Base-by-base conservation (phyloP, 2,329 filamentous ascomycete genomes). In the Fusarium circinatum region DNA sequence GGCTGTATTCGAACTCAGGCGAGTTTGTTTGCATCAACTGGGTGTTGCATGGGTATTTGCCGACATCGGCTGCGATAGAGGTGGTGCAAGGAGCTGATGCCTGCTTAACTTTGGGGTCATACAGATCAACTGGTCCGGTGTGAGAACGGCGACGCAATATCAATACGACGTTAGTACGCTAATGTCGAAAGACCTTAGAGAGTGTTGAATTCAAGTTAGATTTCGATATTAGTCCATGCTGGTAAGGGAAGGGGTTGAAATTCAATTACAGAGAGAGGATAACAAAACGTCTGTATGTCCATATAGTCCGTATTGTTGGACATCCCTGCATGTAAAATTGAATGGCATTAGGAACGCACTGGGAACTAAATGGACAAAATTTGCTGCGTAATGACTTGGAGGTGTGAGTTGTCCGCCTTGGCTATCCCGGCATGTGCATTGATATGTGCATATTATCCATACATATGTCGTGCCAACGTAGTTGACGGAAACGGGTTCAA, bases 371-470 rank as follows among this genome's bases (percentile, higher is more conserved):
- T 55, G 45, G 36, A 41, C 48, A 38, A n/a, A 14, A 12, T n/a
- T 30, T 49, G 26, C 26, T 39, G 15, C 51, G 24, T 18, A 55
- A 28, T 55, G 11, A 28, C 22, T 51, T 59, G 26, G 56, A 28
- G 34, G 57, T 62, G 56, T 73, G 73, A 75, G 72, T 73, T 75
- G 72, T 73, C 69, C 62, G 51, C 51, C 54, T 55, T 70, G n/a
- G 36, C 49, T 45, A 42, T 26, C 41, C n/a, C 20, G 42, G 49
- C 51, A 39, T 66, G 34, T 55, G 39, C 39, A 57, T 51, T 45
- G 49, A 26, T 70, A 36, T 41, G 30, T 26, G 30, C n/a, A 13
- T 36, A 26, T 34, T 51, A 24, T 20, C 32, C 49, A 22, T 14
- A 28, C 15, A 18, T n/a, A 18, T 55, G 34, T 28, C 11, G 51